Percentiles rank a stretch among this genome's conserved stretches.
phyloP scores from a whole-genome alignment of 2,329 filamentous ascomycete genomes.

The Camillea tinctor region DNA sequence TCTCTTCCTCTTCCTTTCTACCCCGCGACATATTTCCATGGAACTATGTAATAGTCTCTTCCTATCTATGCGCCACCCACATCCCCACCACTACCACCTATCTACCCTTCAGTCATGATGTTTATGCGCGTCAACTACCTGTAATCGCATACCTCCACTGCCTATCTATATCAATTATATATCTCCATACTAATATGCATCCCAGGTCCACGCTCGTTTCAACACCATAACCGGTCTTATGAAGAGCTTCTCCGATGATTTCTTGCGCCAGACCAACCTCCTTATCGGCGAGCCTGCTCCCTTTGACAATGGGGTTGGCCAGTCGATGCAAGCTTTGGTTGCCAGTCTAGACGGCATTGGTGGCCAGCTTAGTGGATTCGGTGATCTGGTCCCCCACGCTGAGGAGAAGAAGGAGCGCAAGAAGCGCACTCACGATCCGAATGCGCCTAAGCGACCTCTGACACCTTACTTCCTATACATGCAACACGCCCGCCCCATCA shows the following conservation, averaged over 20 bases:
- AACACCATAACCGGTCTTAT: slow-evolving; percentile 77
- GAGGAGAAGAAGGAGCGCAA: slow-evolving; percentile 85
- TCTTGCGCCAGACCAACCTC: slow-evolving; percentile 84
- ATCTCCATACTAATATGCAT: slow-evolving; percentile 35
- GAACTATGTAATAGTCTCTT: neutral
- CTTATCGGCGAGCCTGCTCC: slow-evolving; percentile 65
- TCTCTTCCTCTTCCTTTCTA: neutral
- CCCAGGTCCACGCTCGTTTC: slow-evolving; percentile 73
- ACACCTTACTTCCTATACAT: slow-evolving; percentile 96
- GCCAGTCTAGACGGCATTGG: slow-evolving; percentile 53
- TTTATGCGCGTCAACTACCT: neutral
- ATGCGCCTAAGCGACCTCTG: slow-evolving; percentile 89
- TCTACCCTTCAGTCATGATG: neutral
- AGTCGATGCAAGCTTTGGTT: slow-evolving; percentile 37
- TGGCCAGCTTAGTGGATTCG: slow-evolving; percentile 45
- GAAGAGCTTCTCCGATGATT: slow-evolving; percentile 76
- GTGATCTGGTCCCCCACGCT: slow-evolving; percentile 47
- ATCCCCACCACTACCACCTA: too few species aligned
- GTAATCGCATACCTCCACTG: neutral
- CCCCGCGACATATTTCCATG: neutral
- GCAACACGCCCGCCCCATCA: slow-evolving; percentile 80
- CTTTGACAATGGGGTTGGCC: slow-evolving; percentile 45
- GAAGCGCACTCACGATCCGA: slow-evolving; percentile 83
- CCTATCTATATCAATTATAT: neutral
- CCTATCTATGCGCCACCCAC: too few species aligned